Conservation (phyloP, 2,329 filamentous ascomycete species). For the Niveomyces coronatus region DNA sequence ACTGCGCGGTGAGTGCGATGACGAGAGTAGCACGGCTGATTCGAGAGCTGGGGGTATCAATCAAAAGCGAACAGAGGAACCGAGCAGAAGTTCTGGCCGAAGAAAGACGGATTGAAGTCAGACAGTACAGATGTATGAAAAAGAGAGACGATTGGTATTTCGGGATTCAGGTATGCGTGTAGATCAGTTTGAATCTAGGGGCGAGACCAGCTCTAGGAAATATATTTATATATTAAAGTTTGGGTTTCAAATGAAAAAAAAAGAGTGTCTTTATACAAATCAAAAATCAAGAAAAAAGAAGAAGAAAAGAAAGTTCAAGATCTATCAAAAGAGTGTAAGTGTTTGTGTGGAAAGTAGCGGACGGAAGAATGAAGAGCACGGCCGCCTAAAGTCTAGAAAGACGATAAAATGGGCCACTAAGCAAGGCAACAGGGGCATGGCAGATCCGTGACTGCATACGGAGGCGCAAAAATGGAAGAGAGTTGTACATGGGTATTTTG, state of each 20-base stretch:
- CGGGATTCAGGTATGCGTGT: too few species aligned
- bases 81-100: too few species aligned
- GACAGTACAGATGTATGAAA: too few species aligned
- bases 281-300: neutral
- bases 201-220: slow-evolving; percentile 8
- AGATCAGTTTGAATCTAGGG: slow-evolving; percentile 1
- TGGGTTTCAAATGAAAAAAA: neutral
- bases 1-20: too few species aligned
- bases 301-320: neutral
- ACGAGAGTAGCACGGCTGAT: too few species aligned
- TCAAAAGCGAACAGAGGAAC: too few species aligned
- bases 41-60: too few species aligned
- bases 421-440: neutral
- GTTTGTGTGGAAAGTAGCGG: slow-evolving; percentile 3
- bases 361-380: slow-evolving; percentile 1
- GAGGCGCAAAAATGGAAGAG: too few species aligned
- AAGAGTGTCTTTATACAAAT: neutral
- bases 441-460: slow-evolving; percentile 5
- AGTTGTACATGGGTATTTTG: too few species aligned
- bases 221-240: neutral
- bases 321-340: slow-evolving; percentile 2
- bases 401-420: neutral
- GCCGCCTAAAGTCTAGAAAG: neutral
- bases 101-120: too few species aligned
- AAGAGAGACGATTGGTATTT: too few species aligned